A percentile compares a stretch with the other conserved stretches of the same genome.
These are phyloP conservation scores for Colletotrichum magnum DNA, from an alignment of 2,329 filamentous ascomycete species.

Conservation along the genomic window DNA sequence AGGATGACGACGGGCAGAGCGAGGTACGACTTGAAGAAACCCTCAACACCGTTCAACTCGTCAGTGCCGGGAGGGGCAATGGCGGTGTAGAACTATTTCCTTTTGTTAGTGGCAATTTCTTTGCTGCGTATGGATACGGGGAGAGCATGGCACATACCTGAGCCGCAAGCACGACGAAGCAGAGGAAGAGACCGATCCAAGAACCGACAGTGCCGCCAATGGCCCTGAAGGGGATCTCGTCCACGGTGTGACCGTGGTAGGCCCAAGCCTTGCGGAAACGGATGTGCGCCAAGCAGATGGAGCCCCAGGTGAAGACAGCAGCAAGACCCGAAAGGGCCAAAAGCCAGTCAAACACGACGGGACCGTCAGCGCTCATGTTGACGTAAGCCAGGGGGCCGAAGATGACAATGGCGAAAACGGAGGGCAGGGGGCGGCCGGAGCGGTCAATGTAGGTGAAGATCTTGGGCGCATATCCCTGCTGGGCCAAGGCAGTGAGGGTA, in stretches of 20 bases:
- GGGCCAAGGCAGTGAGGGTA: conserved; percentile 68
- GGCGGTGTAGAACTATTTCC: conserved; percentile 63
- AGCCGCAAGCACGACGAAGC: conserved; percentile 66
- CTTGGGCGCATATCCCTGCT: conserved; percentile 68
- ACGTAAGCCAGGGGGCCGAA: conserved; percentile 65
- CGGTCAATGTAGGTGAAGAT: conserved; percentile 68
- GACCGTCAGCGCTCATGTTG: conserved; percentile 60
- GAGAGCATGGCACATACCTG: conserved; percentile 25
- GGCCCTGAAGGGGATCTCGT: conserved; percentile 76
- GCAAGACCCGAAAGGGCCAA: conserved; percentile 74
- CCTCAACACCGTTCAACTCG: conserved; percentile 56
- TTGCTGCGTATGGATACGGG: neutral
- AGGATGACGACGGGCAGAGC: conserved; percentile 66
- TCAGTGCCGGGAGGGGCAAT: conserved; percentile 54
- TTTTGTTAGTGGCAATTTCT: conserved; percentile 1
- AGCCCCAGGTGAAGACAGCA: conserved; percentile 76
- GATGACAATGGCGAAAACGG: conserved; percentile 59
- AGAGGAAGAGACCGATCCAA: conserved; percentile 72
- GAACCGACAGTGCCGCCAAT: conserved; percentile 73
- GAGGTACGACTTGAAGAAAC: conserved; percentile 70
- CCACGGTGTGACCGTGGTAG: conserved; percentile 68
- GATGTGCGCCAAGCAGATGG: conserved; percentile 76
- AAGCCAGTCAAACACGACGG: conserved; percentile 74
- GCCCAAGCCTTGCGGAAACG: conserved; percentile 75
- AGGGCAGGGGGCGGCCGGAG: conserved; percentile 64